Percentiles rank a stretch among this genome's conserved stretches.
phyloP scores from a whole-genome alignment of 768 basidiomycete genomes.

The Phlebiopsis flavidoalba region DNA sequence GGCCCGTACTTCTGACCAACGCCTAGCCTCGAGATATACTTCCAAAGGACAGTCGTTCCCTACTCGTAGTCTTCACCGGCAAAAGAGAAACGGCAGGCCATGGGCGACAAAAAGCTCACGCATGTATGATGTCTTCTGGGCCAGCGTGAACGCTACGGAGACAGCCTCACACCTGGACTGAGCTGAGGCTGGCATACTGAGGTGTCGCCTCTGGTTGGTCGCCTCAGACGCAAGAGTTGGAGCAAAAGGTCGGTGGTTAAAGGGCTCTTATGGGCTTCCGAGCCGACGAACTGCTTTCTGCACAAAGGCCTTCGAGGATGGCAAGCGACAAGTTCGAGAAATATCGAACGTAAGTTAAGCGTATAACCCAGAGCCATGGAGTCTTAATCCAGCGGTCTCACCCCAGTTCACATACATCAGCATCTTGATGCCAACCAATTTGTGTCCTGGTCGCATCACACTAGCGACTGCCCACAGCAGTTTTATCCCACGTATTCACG shows the following conservation, averaged over 20 bases:
- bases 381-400: not conserved
- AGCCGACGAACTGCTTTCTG: constrained; percentile 59
- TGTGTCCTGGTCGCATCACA: constrained; percentile 89
- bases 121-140: not conserved
- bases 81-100: constrained; percentile 57
- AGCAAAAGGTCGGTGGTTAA: constrained; percentile 30
- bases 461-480: constrained; percentile 92
- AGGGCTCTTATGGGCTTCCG: constrained; percentile 45
- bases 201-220: constrained; percentile 53
- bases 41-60: constrained; percentile 86
- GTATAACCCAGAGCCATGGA: no score
- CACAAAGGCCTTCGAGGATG: constrained; percentile 80
- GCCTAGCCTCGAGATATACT: constrained; percentile 81
- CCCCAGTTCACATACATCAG: constrained; percentile 90
- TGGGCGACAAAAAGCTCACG: constrained; percentile 49
- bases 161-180: constrained; percentile 18
- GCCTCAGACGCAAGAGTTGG: constrained; percentile 30
- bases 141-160: constrained; percentile 1
- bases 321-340: constrained; percentile 84
- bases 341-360: constrained; percentile 74
- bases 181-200: constrained; percentile 48
- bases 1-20: no score
- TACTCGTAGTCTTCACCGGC: constrained; percentile 78
- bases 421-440: constrained; percentile 86
- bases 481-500: constrained; percentile 93